A percentile compares a stretch with the other conserved stretches of the same genome.
Conservation (phyloP, 2,329 filamentous ascomycete species). For the Exophiala sideris region DNA sequence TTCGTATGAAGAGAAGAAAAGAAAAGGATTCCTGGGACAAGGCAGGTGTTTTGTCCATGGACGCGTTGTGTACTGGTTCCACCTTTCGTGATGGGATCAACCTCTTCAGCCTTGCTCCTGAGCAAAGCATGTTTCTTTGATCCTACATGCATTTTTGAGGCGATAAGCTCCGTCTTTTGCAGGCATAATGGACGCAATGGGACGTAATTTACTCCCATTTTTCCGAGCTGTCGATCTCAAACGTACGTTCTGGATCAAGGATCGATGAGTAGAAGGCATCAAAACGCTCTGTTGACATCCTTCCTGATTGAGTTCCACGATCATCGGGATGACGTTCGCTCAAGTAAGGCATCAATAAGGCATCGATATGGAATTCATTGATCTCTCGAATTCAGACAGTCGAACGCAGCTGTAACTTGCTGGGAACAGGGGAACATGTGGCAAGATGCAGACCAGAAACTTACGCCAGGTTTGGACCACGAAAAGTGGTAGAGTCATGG, state of each 20-base stretch:
- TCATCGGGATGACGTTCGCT: neutral
- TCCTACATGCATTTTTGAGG: neutral
- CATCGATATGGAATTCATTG: neutral
- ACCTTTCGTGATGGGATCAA: neutral
- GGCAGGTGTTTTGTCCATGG: neutral
- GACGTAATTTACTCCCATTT: neutral
- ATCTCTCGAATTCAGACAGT: neutral
- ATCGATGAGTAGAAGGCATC: neutral
- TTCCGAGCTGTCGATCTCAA: neutral
- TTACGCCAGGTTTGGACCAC: neutral
- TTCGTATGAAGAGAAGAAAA: slow-evolving; percentile 3
- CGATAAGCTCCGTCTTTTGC: neutral
- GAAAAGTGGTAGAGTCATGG: neutral
- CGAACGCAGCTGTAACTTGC: neutral
- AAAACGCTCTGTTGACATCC: neutral
- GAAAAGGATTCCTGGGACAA: neutral
- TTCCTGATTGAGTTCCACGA: neutral
- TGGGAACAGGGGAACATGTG: neutral
- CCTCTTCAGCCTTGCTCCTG: neutral
- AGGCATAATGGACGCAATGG: neutral
- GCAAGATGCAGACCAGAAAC: neutral
- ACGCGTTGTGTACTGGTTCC: neutral
- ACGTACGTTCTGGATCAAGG: neutral
- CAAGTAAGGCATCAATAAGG: neutral
- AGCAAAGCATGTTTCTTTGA: neutral